phyloP scores from a whole-genome alignment of 768 basidiomycete species.

The Paxillus rubicundulus region DNA sequence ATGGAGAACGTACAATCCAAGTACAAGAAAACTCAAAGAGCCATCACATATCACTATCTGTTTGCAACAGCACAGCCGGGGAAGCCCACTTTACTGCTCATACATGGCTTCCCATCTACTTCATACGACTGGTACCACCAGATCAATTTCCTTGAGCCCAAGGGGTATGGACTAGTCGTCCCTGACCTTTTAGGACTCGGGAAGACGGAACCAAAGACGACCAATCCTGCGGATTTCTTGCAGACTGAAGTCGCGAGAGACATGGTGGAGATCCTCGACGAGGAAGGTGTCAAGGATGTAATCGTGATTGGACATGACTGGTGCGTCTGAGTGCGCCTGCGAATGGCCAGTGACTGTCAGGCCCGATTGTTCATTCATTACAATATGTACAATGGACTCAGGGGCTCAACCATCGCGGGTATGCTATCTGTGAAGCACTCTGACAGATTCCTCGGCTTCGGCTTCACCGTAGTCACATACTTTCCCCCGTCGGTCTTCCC shows the following conservation, averaged over 20 bases:
- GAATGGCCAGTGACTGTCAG: too few relatives aligned
- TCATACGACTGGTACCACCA: slow-evolving; percentile 44
- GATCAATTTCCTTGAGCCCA: slow-evolving; percentile 35
- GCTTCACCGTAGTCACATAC: slow-evolving; percentile 37
- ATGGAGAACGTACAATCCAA: slow-evolving; percentile 27
- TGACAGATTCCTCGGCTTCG: slow-evolving; percentile 41
- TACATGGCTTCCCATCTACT: slow-evolving; percentile 46
- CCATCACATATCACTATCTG: slow-evolving; percentile 37
- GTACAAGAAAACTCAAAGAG: slow-evolving; percentile 37
- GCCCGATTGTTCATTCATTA: not conserved
- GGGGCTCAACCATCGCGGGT: slow-evolving; percentile 37
- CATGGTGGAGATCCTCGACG: slow-evolving; percentile 38
- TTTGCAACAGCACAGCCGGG: slow-evolving; percentile 20
- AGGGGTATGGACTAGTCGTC: slow-evolving; percentile 43
- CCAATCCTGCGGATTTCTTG: slow-evolving; percentile 26
- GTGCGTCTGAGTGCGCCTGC: slow-evolving; percentile 12
- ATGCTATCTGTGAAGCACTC: slow-evolving; percentile 38
- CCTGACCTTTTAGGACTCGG: slow-evolving; percentile 51
- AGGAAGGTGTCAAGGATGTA: slow-evolving; percentile 30
- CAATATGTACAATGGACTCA: slow-evolving; percentile 10
- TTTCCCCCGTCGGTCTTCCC: slow-evolving; percentile 24
- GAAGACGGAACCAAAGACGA: slow-evolving; percentile 41
- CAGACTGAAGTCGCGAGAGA: slow-evolving; percentile 30
- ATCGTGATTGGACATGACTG: slow-evolving; percentile 44
- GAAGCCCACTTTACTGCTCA: slow-evolving; percentile 40